These are phyloP conservation scores for Neoboletus brunneissimus DNA, from an alignment of 768 basidiomycete genomes.

Conservation along the genomic window DNA sequence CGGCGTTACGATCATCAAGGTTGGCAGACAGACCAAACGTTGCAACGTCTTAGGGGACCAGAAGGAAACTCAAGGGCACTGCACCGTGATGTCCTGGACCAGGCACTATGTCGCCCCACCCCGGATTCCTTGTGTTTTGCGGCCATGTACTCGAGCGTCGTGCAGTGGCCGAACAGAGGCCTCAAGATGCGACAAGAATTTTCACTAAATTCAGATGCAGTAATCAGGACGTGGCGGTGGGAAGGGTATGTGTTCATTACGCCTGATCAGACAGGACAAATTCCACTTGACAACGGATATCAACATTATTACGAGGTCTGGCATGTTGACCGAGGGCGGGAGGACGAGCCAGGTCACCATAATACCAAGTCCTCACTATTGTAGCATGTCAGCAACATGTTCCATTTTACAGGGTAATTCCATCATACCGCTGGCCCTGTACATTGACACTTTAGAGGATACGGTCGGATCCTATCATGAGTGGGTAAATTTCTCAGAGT, in stretches of 20 bases:
- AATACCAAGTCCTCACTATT: neutral
- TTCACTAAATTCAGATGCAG: too few species aligned
- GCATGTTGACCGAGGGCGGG: neutral
- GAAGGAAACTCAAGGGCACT: neutral
- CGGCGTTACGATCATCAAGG: neutral
- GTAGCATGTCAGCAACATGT: neutral
- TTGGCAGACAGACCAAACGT: neutral
- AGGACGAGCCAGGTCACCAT: neutral
- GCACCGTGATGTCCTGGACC: too few species aligned
- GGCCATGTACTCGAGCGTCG: neutral
- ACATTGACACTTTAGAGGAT: neutral
- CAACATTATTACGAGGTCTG: neutral
- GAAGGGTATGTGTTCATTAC: neutral
- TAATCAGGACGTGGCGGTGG: neutral
- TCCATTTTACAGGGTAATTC: neutral
- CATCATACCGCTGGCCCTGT: neutral
- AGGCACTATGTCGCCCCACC: neutral
- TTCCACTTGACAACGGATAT: neutral
- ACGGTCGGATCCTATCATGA: neutral
- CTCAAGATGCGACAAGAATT: neutral
- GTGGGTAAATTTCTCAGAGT: neutral
- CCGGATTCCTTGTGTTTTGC: neutral
- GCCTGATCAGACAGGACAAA: neutral
- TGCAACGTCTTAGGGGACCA: neutral
- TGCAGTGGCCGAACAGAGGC: neutral